phyloP scores from a whole-genome alignment of 345 rosid species.

The Sisymbrium altissimum region DNA sequence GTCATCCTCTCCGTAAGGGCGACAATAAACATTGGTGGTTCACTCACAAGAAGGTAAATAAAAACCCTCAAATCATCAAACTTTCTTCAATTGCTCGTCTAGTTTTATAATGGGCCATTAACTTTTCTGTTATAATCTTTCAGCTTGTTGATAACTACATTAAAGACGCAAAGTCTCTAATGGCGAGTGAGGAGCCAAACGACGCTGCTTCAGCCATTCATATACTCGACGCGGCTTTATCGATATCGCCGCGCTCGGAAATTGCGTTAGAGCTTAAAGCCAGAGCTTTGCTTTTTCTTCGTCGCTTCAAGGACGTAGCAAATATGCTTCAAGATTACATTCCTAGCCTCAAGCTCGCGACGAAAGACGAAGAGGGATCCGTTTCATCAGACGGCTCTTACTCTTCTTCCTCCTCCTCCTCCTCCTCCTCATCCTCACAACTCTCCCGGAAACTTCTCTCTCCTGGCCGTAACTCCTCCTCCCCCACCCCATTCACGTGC shows the following conservation, averaged over 20 bases:
- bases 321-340: slow-evolving; percentile 80
- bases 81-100: background rate
- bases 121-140: background rate
- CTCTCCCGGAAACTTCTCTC: slow-evolving; percentile 45
- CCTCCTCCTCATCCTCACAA: background rate
- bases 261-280: slow-evolving; percentile 79
- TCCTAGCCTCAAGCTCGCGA: slow-evolving; percentile 61
- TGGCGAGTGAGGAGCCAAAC: slow-evolving; percentile 53
- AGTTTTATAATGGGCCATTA: background rate
- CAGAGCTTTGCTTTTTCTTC: slow-evolving; percentile 57
- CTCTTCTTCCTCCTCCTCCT: slow-evolving; percentile 27
- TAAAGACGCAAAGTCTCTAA: slow-evolving; percentile 57
- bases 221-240: slow-evolving; percentile 64
- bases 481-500: slow-evolving; percentile 54
- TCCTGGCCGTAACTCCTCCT: slow-evolving; percentile 29
- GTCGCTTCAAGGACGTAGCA: slow-evolving; percentile 72
- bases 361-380: slow-evolving; percentile 51
- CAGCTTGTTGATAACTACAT: slow-evolving; percentile 68
- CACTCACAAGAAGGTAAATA: slow-evolving; percentile 66
- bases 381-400: slow-evolving; percentile 42
- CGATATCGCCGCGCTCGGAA: slow-evolving; percentile 65
- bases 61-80: background rate
- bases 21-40: slow-evolving; percentile 91
- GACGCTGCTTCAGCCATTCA: slow-evolving; percentile 56
- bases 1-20: slow-evolving; percentile 32